Evolutionary conservation across 352 stramenopile genomes (phyloP).

Genomic region (Globisporangium rhizosaccharum): DNA sequence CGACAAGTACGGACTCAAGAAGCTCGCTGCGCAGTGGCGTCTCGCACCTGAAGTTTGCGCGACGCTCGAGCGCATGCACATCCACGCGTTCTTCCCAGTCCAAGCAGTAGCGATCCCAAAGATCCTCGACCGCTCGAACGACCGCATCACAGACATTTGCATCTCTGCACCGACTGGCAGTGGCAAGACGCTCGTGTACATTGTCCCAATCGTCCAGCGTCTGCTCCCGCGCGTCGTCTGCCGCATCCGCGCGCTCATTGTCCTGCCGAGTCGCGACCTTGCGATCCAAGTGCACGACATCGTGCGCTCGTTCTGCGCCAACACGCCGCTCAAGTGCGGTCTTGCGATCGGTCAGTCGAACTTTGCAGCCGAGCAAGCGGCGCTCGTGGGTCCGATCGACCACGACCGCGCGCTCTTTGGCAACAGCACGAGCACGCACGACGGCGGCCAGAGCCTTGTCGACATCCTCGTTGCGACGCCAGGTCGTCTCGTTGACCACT

Average conservation of each 20-base stretch:
- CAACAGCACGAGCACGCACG: conserved; percentile 9
- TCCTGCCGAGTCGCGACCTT: conserved; percentile 96
- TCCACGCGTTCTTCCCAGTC: conserved; percentile 93
- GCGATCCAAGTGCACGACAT: conserved; percentile 88
- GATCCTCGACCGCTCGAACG: conserved; percentile 80
- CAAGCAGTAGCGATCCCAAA: conserved; percentile 92
- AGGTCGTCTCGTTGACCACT: conserved; percentile 94
- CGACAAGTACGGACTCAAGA: conserved; percentile 59
- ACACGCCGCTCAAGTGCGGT: conserved; percentile 84
- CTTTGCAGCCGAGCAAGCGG: conserved; percentile 74
- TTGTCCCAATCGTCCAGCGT: conserved; percentile 93
- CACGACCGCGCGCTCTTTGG: conserved; percentile 29
- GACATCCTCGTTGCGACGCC: conserved; percentile 98
- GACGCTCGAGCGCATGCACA: conserved; percentile 38
- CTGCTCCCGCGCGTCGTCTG: conserved; percentile 77
- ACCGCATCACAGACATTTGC: conserved; percentile 91
- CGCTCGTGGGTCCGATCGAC: conserved; percentile 48
- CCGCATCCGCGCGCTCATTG: conserved; percentile 91
- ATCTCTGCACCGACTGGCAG: conserved; percentile 96
- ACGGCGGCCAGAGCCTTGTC: conserved; percentile 78
- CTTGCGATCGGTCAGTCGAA: conserved; percentile 91
- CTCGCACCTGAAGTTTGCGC: conserved; percentile 35
- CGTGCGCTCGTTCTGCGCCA: conserved; percentile 47
- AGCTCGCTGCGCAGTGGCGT: conserved; percentile 49
- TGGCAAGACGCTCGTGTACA: conserved; percentile 97